Conservation (phyloP, 495 filamentous ascomycete genomes). For the Aspergillus olivimuriae region DNA sequence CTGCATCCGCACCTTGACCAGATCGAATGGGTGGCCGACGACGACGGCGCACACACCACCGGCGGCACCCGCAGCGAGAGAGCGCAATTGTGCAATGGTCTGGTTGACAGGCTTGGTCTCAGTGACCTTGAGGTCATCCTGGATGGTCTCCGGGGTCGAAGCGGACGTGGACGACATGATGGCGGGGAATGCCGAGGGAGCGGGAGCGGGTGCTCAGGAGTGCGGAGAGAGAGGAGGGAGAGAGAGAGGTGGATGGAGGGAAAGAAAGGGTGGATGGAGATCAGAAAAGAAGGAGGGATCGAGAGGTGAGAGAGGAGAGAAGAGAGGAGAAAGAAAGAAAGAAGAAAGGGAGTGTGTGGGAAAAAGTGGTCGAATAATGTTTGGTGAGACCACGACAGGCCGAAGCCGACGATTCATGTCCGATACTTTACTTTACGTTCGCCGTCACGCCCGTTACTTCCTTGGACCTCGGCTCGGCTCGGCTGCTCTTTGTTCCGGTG, state of each 20-base stretch:
- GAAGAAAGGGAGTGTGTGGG: no score
- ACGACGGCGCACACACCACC: constrained; percentile 92
- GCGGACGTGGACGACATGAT: constrained; percentile 28
- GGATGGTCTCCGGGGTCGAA: constrained; percentile 25
- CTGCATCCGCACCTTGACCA: constrained; percentile 96
- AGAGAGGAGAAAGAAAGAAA: constrained; percentile 4
- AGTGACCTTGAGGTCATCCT: constrained; percentile 26
- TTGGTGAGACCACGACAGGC: no score
- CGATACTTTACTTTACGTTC: no score
- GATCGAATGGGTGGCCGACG: constrained; percentile 91
- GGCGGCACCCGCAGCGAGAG: constrained; percentile 82
- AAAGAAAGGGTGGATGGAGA: not conserved
- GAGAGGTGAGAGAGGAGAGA: constrained; percentile 4
- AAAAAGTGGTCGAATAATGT: no score
- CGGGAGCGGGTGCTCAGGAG: constrained; percentile 2
- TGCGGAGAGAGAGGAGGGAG: constrained; percentile 7
- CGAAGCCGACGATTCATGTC: no score
- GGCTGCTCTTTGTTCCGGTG: no score
- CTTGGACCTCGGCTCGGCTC: no score
- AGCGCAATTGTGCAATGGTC: constrained; percentile 55
- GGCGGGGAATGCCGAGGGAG: constrained; percentile 8
- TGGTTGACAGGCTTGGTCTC: constrained; percentile 37
- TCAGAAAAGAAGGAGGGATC: constrained; percentile 1
- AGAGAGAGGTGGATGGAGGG: not conserved
- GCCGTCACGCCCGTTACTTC: no score